Conservation (phyloP, 2,329 filamentous ascomycete species). For the Claviceps sp. region DNA sequence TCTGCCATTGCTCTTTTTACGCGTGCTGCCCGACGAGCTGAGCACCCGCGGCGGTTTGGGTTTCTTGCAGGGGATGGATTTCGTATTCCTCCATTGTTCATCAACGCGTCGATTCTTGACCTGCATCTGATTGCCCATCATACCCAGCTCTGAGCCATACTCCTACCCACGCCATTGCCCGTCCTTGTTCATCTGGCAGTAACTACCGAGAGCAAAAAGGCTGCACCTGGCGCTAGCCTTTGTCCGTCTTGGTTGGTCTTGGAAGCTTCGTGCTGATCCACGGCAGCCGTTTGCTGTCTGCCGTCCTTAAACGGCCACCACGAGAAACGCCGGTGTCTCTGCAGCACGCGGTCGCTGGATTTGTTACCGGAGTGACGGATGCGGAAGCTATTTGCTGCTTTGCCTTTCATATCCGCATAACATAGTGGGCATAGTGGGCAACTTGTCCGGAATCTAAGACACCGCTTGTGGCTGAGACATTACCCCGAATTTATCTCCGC, state of each 20-base stretch:
- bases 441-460: conserved; percentile 7
- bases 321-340: neutral
- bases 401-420: conserved; percentile 1
- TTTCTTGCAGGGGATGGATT: neutral
- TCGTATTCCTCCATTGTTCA: neutral
- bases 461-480: conserved; percentile 13
- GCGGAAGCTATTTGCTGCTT: conserved; percentile 5
- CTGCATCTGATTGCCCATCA: neutral
- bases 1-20: neutral
- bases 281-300: neutral
- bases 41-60: neutral
- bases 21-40: neutral
- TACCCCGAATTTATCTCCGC: neutral
- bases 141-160: neutral
- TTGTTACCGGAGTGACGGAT: conserved; percentile 13
- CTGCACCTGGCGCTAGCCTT: neutral
- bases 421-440: neutral
- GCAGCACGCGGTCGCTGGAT: neutral
- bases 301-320: neutral
- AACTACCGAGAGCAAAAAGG: neutral
- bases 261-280: neutral
- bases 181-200: neutral
- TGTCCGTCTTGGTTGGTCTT: neutral
- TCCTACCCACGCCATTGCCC: neutral
- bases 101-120: neutral